Conservation (phyloP, 495 filamentous ascomycete genomes). For the Neurospora sp. region DNA sequence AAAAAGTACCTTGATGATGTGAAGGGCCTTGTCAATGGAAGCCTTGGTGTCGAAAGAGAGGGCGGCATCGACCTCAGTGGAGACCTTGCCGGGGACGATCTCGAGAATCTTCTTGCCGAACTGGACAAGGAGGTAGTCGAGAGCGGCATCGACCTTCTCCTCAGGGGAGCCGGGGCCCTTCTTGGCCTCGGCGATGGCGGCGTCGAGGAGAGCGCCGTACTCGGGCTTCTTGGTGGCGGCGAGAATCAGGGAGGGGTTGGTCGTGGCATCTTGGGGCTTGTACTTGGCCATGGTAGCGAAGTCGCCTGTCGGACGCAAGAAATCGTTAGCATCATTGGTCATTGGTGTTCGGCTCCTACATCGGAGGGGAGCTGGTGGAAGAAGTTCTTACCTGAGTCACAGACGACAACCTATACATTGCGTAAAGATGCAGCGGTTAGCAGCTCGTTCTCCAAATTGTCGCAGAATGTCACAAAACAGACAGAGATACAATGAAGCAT, state of each 20-base stretch:
- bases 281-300: constrained; percentile 88
- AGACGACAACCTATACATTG: constrained; percentile 66
- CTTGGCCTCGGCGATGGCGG: constrained; percentile 80
- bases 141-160: constrained; percentile 67
- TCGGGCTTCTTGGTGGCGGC: constrained; percentile 96
- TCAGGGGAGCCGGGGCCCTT: constrained; percentile 53
- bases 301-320: background rate
- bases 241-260: constrained; percentile 96
- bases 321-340: background rate
- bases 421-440: constrained; percentile 15
- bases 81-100: constrained; percentile 96
- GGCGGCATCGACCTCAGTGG: constrained; percentile 93
- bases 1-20: constrained; percentile 78
- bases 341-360: background rate
- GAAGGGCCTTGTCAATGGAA: constrained; percentile 90
- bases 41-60: constrained; percentile 93
- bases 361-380: background rate
- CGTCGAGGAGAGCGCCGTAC: constrained; percentile 87
- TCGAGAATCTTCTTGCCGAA: constrained; percentile 96
- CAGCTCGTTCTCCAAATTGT: constrained; percentile 1
- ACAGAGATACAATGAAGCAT: background rate
- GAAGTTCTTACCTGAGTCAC: constrained; percentile 74
- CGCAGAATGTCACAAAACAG: background rate
- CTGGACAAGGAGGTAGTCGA: constrained; percentile 90
- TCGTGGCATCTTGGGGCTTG: constrained; percentile 99